Base-by-base conservation (phyloP, 2,329 filamentous ascomycete genomes). In the Alternaria burnsii region DNA sequence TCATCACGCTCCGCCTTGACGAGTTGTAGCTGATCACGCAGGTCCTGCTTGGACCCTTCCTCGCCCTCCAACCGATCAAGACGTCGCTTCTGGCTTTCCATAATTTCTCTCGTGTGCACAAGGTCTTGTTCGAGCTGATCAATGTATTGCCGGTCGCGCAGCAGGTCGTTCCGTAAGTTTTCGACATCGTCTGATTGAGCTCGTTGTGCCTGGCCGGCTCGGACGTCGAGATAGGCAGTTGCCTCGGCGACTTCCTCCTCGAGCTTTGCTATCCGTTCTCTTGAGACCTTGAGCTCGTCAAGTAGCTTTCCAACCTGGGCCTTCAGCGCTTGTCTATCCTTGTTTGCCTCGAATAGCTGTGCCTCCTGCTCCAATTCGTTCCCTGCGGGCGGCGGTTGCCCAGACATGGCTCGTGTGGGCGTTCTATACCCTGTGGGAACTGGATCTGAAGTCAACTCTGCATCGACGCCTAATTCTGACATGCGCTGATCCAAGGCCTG, bases 11-110 rank as follows among this genome's bases (percentile, higher is more conserved):
- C 83, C 0, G 81, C 79, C 53, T 77, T 76, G 46, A 84, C 70
- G 26, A 84, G 72, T 64, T 84, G 83, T n/a, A 84, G 65, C 53
- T 84, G 82, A 60, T 85, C 83, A 5, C 81, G 79, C n/a, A 85
- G 68, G 52, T 82, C 81, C 67, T 83, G 81, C 60, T 83, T 83
- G 16, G 75, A 76, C 16, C 79, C 80, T 51, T 76, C 72, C 53
- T 81, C 79, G 14, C 73, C 72, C 59, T 80, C 81, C 54, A 79
- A 74, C 1, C 80, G 75, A 52, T 82, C 80, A 5, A 84, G 75
- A 51, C 83, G 79, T 40, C 79, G 76, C 60, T 83, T 82, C 58
- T 82, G 81, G 24, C 74, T 78, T n/a, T 83, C 80, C 26, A 82
- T 67, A 1, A 79, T 77, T 20, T 80, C 76, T 55, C 78, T 78